These are phyloP conservation scores for Melaleuca alternifolia DNA, from an alignment of 345 rosid genomes.

Conservation along the genomic window DNA sequence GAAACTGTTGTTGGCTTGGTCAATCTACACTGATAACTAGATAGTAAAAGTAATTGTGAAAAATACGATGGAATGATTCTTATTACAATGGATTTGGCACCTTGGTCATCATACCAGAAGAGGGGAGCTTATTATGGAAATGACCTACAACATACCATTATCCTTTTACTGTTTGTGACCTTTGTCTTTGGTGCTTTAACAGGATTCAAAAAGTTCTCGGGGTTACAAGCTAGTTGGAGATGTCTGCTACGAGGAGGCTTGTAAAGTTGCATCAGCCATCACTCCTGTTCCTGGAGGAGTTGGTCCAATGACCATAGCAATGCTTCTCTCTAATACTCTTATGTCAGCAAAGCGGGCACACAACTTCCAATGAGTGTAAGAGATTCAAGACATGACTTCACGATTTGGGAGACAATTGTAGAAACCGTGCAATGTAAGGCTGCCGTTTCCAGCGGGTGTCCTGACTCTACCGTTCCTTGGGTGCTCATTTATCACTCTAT, in stretches of 20 bases:
- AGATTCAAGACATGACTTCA: not conserved
- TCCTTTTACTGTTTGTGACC: not conserved
- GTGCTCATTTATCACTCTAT: not conserved
- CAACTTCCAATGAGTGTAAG: slow-evolving; percentile 28
- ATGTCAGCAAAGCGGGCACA: slow-evolving; percentile 55
- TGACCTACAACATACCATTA: not conserved
- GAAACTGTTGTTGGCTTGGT: not conserved
- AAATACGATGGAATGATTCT: not conserved
- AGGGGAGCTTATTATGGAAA: not conserved
- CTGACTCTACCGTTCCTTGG: not conserved
- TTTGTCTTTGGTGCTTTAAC: not conserved
- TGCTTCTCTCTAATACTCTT: slow-evolving; percentile 85
- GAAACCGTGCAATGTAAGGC: not conserved
- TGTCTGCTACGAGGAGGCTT: slow-evolving; percentile 70
- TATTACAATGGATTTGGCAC: not conserved
- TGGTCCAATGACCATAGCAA: slow-evolving; percentile 89
- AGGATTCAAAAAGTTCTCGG: slow-evolving; percentile 51
- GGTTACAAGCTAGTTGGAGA: slow-evolving; percentile 78
- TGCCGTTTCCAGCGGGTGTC: not conserved
- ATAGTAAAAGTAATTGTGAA: not conserved
- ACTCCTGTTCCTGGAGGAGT: slow-evolving; percentile 93
- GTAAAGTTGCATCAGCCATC: slow-evolving; percentile 60
- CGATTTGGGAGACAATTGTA: not conserved
- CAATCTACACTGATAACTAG: not conserved
- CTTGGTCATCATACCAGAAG: not conserved